phyloP scores from a whole-genome alignment of 768 basidiomycete genomes.

The Mycena olivaceomarginata region DNA sequence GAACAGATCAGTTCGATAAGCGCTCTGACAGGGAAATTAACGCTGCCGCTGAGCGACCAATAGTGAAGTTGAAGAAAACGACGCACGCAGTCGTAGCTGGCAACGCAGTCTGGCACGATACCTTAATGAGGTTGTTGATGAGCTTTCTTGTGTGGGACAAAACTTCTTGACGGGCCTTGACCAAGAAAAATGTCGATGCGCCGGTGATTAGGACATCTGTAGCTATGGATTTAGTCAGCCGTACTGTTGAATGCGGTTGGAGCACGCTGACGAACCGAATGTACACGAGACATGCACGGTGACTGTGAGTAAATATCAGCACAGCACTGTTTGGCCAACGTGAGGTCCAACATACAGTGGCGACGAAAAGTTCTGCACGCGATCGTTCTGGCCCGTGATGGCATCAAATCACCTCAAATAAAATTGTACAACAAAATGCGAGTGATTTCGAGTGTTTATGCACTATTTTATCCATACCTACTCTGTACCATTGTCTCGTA shows the following conservation, averaged over 20 bases:
- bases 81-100: neutral
- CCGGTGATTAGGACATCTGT: constrained; percentile 31
- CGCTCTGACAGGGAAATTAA: neutral
- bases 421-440: no score
- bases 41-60: neutral
- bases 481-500: no score
- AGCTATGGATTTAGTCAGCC: neutral
- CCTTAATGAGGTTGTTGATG: neutral
- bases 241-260: neutral
- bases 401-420: no score
- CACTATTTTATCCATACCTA: no score
- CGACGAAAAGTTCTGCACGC: no score
- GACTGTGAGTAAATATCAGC: constrained; percentile 12
- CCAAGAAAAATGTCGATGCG: constrained; percentile 12
- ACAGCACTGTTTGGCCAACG: neutral
- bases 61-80: neutral
- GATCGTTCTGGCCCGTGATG: no score
- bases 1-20: constrained; percentile 24
- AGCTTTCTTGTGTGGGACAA: constrained; percentile 18
- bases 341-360: neutral
- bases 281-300: constrained; percentile 17
- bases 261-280: constrained; percentile 16
- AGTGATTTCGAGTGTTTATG: no score
- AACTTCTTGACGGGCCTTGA: constrained; percentile 22
- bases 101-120: neutral